Evolutionary conservation across 2,329 filamentous ascomycete genomes (phyloP).

Genomic region (Cercospora sp.): DNA sequence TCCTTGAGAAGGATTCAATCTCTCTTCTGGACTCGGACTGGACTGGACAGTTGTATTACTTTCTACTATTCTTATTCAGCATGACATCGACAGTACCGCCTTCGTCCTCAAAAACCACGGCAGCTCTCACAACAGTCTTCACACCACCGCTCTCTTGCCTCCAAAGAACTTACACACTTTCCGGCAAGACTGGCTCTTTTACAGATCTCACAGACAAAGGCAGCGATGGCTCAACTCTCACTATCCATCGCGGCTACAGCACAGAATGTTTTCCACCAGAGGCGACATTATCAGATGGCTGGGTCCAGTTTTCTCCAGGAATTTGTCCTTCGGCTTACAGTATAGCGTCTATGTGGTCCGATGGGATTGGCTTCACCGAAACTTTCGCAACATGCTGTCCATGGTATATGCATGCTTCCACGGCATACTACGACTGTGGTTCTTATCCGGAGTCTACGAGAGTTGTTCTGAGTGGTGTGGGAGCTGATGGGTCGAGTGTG

Average conservation of each 20-base stretch:
- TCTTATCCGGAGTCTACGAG: constrained; percentile 15
- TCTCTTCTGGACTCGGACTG: not conserved
- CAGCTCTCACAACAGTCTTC: constrained; percentile 11
- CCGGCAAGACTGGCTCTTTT: not conserved
- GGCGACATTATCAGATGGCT: constrained; percentile 20
- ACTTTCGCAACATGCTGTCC: constrained; percentile 19
- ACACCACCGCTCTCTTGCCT: constrained; percentile 13
- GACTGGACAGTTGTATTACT: not conserved
- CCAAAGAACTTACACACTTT: constrained; percentile 6
- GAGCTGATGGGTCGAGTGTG: not conserved
- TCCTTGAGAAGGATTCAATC: not conserved
- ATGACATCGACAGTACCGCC: not conserved
- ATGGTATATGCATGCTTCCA: constrained; percentile 21
- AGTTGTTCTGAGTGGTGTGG: constrained; percentile 6
- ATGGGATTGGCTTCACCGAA: not conserved
- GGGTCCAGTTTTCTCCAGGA: constrained; percentile 17
- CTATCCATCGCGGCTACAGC: constrained; percentile 14
- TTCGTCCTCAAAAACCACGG: not conserved
- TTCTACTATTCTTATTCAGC: not conserved
- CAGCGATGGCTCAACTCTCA: constrained; percentile 11
- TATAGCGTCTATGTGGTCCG: constrained; percentile 16
- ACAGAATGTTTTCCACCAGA: constrained; percentile 19
- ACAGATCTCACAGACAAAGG: constrained; percentile 9
- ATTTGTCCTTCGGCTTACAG: constrained; percentile 15
- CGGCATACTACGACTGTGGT: constrained; percentile 19